Conservation (phyloP, 1,139 yeast species). For the Schwanniomyces etchellsii region DNA sequence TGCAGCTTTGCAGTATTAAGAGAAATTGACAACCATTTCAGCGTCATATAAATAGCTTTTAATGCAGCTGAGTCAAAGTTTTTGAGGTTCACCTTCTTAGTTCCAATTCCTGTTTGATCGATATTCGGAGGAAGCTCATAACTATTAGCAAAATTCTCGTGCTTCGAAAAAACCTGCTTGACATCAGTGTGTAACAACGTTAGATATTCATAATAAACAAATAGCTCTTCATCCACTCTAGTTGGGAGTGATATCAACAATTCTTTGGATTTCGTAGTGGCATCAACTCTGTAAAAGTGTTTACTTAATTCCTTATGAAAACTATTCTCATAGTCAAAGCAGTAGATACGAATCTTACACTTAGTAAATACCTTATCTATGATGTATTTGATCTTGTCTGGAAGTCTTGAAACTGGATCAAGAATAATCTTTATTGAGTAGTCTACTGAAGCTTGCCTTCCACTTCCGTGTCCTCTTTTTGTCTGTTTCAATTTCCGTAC, state of each 20-base stretch:
- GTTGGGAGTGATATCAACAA: not conserved
- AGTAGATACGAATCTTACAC: not conserved
- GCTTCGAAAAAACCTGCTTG: not conserved
- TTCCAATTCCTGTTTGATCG: not conserved
- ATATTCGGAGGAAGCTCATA: not conserved
- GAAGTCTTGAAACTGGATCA: not conserved
- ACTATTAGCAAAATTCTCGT: not conserved
- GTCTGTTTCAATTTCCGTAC: not conserved
- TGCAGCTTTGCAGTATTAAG: not conserved
- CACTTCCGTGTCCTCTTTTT: not conserved
- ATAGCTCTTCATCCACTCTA: not conserved
- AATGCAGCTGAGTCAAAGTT: not conserved
- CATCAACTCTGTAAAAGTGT: not conserved
- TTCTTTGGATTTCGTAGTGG: not conserved
- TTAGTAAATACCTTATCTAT: not conserved
- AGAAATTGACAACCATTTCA: not conserved
- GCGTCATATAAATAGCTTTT: not conserved
- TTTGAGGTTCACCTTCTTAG: not conserved
- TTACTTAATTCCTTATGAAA: not conserved
- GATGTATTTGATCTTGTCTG: not conserved
- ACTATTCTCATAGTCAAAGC: not conserved
- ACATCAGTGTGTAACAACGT: not conserved
- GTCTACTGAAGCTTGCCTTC: not conserved
- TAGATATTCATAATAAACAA: not conserved
- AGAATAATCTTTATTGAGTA: not conserved